These are phyloP conservation scores for Beauveria caledonica DNA, from an alignment of 2,329 filamentous ascomycete species.

Conservation along the genomic window DNA sequence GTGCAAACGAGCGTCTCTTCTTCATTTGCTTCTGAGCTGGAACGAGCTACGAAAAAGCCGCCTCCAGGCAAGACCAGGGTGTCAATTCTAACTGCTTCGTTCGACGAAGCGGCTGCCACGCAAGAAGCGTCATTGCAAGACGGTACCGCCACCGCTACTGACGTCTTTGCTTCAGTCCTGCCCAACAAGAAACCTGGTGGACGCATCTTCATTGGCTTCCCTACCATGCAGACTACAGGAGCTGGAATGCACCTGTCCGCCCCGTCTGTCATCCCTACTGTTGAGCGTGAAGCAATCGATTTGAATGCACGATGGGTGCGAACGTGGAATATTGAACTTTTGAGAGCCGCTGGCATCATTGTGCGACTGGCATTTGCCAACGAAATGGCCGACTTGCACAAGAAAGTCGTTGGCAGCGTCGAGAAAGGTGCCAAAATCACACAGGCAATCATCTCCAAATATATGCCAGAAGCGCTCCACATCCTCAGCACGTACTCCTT, in stretches of 20 bases:
- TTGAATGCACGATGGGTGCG: conserved; percentile 91
- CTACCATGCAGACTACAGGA: conserved; percentile 93
- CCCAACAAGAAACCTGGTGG: conserved; percentile 76
- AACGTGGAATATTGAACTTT: conserved; percentile 90
- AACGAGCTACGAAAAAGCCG: conserved; percentile 93
- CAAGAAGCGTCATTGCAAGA: conserved; percentile 38
- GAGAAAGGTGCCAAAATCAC: conserved; percentile 45
- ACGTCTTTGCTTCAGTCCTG: conserved; percentile 84
- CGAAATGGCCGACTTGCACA: conserved; percentile 72
- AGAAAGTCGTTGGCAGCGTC: conserved; percentile 44
- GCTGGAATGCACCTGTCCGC: conserved; percentile 91
- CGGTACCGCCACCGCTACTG: conserved; percentile 49
- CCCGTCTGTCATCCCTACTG: conserved; percentile 91
- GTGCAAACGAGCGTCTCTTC: conserved; percentile 67
- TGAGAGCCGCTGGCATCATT: conserved; percentile 83
- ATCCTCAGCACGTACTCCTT: conserved; percentile 83
- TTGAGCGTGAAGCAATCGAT: conserved; percentile 94
- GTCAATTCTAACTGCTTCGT: conserved; percentile 83
- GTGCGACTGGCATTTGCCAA: conserved; percentile 79
- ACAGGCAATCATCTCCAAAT: conserved; percentile 54
- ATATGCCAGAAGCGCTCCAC: conserved; percentile 73
- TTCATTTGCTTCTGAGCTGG: conserved; percentile 74
- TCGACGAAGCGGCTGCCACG: conserved; percentile 67
- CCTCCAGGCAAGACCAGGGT: conserved; percentile 82
- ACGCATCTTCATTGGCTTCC: conserved; percentile 93